A percentile compares a stretch with the other conserved stretches of the same genome.
phyloP scores from a whole-genome alignment of 106 monocot species.

The Xerophyta viscosa region DNA sequence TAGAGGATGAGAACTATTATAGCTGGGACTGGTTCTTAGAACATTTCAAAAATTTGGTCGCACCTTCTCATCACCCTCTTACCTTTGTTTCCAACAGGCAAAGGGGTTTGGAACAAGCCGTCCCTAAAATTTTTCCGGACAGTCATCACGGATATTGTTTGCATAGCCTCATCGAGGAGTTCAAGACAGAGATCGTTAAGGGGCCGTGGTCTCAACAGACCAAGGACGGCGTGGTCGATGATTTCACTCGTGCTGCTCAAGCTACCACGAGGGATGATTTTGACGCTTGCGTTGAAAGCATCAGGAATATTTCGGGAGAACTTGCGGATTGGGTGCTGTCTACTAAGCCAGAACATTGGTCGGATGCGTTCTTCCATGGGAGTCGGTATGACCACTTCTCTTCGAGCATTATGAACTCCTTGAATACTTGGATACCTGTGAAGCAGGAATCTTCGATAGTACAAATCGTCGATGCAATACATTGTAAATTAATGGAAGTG shows the following conservation, averaged over 20 bases:
- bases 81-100: conserved; percentile 69
- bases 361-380: conserved; percentile 74
- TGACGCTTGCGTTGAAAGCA: conserved; percentile 53
- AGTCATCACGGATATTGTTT: conserved; percentile 63
- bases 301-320: conserved; percentile 53
- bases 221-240: conserved; percentile 56
- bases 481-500: conserved; percentile 47
- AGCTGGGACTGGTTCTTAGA: conserved; percentile 87
- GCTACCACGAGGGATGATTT: conserved; percentile 69
- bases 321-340: conserved; percentile 58
- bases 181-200: conserved; percentile 60
- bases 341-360: conserved; percentile 82
- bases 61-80: conserved; percentile 38
- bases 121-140: conserved; percentile 67
- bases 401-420: conserved; percentile 52
- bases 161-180: conserved; percentile 67
- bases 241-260: conserved; percentile 81
- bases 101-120: conserved; percentile 69
- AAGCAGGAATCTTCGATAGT: conserved; percentile 64
- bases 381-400: conserved; percentile 70
- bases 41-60: conserved; percentile 59
- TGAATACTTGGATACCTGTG: conserved; percentile 73
- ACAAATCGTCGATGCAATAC: conserved; percentile 65
- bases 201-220: conserved; percentile 58
- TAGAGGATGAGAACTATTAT: conserved; percentile 71